Evolutionary conservation across 371 early-diverging fungal genomes (phyloP).

Genomic region (Mortierella sp.): DNA sequence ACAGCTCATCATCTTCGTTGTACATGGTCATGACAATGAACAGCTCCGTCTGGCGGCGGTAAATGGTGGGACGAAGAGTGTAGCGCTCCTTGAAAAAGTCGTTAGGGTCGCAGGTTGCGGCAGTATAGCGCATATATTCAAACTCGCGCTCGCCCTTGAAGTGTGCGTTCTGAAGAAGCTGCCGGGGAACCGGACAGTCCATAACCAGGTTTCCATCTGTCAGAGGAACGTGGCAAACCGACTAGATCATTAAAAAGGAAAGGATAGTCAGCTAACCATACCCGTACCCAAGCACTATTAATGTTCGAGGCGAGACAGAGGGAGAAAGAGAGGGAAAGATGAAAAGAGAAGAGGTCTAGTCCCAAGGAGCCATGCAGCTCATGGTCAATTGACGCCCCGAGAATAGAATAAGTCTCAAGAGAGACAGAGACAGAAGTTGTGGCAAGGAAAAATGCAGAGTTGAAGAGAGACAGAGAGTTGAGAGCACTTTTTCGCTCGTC

Average conservation of each 20-base stretch:
- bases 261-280: background rate
- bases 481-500: too few relatives aligned
- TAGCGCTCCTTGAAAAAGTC: slow-evolving; percentile 79
- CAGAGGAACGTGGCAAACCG: slow-evolving; percentile 61
- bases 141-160: slow-evolving; percentile 72
- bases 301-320: background rate
- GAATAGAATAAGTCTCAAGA: background rate
- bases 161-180: slow-evolving; percentile 60
- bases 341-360: too few relatives aligned
- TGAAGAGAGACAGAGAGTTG: background rate
- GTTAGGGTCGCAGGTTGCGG: slow-evolving; percentile 88
- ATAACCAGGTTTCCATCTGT: slow-evolving; percentile 78
- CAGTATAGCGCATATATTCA: slow-evolving; percentile 83
- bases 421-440: too few relatives aligned
- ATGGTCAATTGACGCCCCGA: background rate
- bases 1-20: slow-evolving; percentile 86
- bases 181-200: slow-evolving; percentile 74
- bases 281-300: background rate
- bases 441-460: too few relatives aligned
- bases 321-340: background rate
- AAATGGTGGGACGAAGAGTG: slow-evolving; percentile 82
- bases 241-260: slow-evolving; percentile 12
- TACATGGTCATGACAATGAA: slow-evolving; percentile 93
- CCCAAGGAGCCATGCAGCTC: too few relatives aligned
- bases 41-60: slow-evolving; percentile 86